phyloP scores from a whole-genome alignment of 2,329 filamentous ascomycete genomes.

The Graphilbum sp. region DNA sequence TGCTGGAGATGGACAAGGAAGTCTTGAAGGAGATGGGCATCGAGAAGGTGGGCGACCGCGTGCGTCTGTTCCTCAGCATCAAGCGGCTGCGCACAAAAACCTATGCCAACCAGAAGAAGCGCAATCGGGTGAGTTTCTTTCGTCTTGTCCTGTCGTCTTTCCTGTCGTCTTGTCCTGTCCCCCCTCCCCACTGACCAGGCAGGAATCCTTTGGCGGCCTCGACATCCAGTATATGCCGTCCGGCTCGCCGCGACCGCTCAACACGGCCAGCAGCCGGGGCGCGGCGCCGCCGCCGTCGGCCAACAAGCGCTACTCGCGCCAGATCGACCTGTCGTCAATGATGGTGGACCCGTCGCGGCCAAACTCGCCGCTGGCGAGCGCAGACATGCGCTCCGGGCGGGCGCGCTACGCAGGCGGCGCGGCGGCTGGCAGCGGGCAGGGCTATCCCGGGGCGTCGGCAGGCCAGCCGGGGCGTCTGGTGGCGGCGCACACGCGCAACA shows the following conservation, averaged over 20 bases:
- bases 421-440: no score
- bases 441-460: no score
- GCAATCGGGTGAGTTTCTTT: slow-evolving; percentile 50
- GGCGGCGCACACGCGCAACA: slow-evolving; percentile 56
- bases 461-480: slow-evolving; percentile 48
- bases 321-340: slow-evolving; percentile 32
- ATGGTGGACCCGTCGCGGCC: slow-evolving; percentile 44
- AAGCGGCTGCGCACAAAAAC: slow-evolving; percentile 68
- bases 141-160: background rate
- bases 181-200: slow-evolving; percentile 3
- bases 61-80: slow-evolving; percentile 74
- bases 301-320: slow-evolving; percentile 49
- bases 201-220: slow-evolving; percentile 74
- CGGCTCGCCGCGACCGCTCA: slow-evolving; percentile 45
- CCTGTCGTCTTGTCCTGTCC: background rate
- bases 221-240: slow-evolving; percentile 49
- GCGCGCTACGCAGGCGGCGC: slow-evolving; percentile 36
- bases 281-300: slow-evolving; percentile 25
- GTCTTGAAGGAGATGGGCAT: slow-evolving; percentile 96
- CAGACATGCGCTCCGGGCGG: slow-evolving; percentile 16
- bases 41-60: slow-evolving; percentile 91
- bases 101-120: slow-evolving; percentile 62
- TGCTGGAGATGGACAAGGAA: slow-evolving; percentile 92
- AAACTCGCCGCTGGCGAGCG: slow-evolving; percentile 46
- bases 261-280: slow-evolving; percentile 31